These are phyloP conservation scores for Aspergillus melleus DNA, from an alignment of 2,329 filamentous ascomycete species.

Conservation along the genomic window DNA sequence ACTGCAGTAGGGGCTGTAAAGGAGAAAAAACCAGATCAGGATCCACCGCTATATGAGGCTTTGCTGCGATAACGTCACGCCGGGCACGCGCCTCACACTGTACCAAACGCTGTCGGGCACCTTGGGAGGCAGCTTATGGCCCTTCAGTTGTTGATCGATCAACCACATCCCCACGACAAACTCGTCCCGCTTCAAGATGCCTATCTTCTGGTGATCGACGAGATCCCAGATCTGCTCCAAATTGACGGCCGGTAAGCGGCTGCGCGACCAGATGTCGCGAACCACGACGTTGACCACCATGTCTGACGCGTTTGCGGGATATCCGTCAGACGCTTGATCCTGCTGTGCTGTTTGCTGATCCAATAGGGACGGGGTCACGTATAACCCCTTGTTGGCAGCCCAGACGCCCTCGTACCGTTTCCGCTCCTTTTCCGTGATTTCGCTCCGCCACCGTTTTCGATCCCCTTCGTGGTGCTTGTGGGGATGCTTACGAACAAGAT, in stretches of 20 bases:
- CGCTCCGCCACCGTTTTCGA: slow-evolving; percentile 46
- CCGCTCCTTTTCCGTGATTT: slow-evolving; percentile 46
- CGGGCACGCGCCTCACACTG: slow-evolving; percentile 43
- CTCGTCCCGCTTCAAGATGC: slow-evolving; percentile 45
- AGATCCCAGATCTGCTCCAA: slow-evolving; percentile 50
- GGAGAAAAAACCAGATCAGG: background rate
- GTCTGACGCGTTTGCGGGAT: slow-evolving; percentile 31
- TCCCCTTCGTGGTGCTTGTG: slow-evolving; percentile 52
- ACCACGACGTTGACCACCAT: slow-evolving; percentile 50
- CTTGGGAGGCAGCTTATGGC: slow-evolving; percentile 46
- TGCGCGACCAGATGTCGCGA: slow-evolving; percentile 51
- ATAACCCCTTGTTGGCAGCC: slow-evolving; percentile 50
- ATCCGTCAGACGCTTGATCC: slow-evolving; percentile 14
- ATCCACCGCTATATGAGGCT: background rate
- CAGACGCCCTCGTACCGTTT: slow-evolving; percentile 53
- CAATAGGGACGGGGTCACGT: slow-evolving; percentile 23
- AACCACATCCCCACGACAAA: slow-evolving; percentile 54
- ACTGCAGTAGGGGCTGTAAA: background rate
- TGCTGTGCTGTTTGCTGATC: slow-evolving; percentile 10
- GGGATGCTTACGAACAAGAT: slow-evolving; percentile 45
- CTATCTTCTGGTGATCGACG: slow-evolving; percentile 40
- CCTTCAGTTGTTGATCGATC: slow-evolving; percentile 50
- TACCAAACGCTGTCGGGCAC: slow-evolving; percentile 51
- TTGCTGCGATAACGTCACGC: slow-evolving; percentile 31
- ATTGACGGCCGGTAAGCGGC: slow-evolving; percentile 38